These are phyloP conservation scores for Dactylonectria macrodidyma DNA, from an alignment of 2,329 filamentous ascomycete genomes.

Conservation along the genomic window DNA sequence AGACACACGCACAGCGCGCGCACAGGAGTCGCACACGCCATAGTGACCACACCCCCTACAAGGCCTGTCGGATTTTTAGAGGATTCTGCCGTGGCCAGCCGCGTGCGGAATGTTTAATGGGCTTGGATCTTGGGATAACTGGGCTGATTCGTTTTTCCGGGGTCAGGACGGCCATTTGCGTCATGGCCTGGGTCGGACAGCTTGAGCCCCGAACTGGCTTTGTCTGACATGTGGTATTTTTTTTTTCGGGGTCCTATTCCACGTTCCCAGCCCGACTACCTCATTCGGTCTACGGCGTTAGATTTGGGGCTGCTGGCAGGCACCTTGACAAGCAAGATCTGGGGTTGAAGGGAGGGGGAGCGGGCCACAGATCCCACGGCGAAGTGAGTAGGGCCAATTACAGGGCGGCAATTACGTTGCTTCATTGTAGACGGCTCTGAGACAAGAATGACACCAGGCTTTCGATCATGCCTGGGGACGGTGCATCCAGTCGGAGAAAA, in stretches of 20 bases:
- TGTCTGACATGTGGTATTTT: slow-evolving; percentile 22
- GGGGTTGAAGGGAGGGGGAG: slow-evolving; percentile 38
- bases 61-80: slow-evolving; percentile 23
- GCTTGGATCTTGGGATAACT: background rate
- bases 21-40: slow-evolving; percentile 14
- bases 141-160: slow-evolving; percentile 9
- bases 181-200: slow-evolving; percentile 17
- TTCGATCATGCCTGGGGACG: background rate
- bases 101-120: slow-evolving; percentile 9
- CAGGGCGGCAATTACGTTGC: slow-evolving; percentile 32
- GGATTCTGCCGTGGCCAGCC: slow-evolving; percentile 37
- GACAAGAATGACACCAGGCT: slow-evolving; percentile 4
- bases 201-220: slow-evolving; percentile 26
- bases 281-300: slow-evolving; percentile 36
- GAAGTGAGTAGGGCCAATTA: slow-evolving; percentile 36
- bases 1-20: slow-evolving; percentile 9
- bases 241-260: slow-evolving; percentile 11
- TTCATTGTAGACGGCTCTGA: slow-evolving; percentile 8
- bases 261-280: slow-evolving; percentile 25
- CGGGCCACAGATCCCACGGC: slow-evolving; percentile 26
- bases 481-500: background rate
- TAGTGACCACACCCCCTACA: slow-evolving; percentile 18
- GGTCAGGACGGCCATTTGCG: slow-evolving; percentile 26
- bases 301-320: slow-evolving; percentile 30
- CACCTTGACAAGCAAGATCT: slow-evolving; percentile 37